Evolutionary conservation across 83 land plant genomes (phyloP), one percentile per base, ranked within the genome.

Genomic region (Picea abies): DNA sequence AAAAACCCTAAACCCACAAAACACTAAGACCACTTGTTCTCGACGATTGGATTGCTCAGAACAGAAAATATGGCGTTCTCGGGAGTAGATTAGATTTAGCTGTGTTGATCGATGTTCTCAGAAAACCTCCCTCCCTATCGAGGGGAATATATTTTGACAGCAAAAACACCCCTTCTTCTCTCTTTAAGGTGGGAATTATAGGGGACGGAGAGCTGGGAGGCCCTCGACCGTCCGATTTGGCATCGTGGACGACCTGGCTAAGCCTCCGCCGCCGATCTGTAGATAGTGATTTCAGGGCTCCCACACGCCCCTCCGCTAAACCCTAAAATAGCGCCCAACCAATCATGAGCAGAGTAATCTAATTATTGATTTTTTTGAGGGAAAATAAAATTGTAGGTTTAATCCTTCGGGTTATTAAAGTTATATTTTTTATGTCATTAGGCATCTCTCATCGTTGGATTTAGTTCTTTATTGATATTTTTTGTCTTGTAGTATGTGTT

Each of bases 311-410:
- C 44, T 19, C 47, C 10, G 52, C 76, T 39, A 20, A 71, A 71
- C 76, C 76, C 76, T 71, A 71, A 71, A 71, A 71, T 39, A 20
- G 76, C 76, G 52, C 52, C 49, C 44, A 68, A 56, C 60, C 60
- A 56, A 56, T 56, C 60, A 56, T 56, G 15, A 2, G 60, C 58
- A 0, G 16, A 12, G 60, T 56, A 56, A 14, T 12, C 16, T 56
- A 56, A 14, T 56, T 56, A 56, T 56, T 56, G 16, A 56, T 56
- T 12, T 56, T 56, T 12, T 56, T 56, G 14, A 3, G 15, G 15
- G 14, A 56, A 56, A 56, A 56, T 3, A 3, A 56, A 56, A 56
- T 56, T 56, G 60, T 56, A 56, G 60, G 60, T 56, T 56, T 14
- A 56, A 14, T 3, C 16, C 16, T 56, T 2, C 0, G 60, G 60